Conservation (phyloP, 2,329 filamentous ascomycete genomes). For the Hymenotorrendiella dingleyae region DNA sequence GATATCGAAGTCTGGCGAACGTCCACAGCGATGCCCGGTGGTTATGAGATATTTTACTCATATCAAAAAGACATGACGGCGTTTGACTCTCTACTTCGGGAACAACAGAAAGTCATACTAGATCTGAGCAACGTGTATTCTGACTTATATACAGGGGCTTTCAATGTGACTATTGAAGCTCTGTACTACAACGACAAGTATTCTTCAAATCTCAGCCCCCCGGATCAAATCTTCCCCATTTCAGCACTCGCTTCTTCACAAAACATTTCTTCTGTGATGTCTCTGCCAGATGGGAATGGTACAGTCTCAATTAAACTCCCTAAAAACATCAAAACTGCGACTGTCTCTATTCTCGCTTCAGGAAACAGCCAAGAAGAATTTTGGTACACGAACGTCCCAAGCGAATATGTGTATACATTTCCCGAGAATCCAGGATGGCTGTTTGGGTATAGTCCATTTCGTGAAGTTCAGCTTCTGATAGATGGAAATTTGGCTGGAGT, state of each 20-base stretch:
- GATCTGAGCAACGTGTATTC: constrained; percentile 71
- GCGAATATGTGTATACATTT: constrained; percentile 55
- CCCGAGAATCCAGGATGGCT: constrained; percentile 48
- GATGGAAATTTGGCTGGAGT: constrained; percentile 68
- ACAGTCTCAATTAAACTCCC: constrained; percentile 56
- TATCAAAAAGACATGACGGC: constrained; percentile 75
- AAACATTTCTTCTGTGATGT: constrained; percentile 59
- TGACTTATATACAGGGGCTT: constrained; percentile 63
- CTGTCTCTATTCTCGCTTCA: constrained; percentile 71
- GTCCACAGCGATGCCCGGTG: constrained; percentile 72
- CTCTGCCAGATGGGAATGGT: constrained; percentile 56
- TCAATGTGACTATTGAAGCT: constrained; percentile 68
- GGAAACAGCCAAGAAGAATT: constrained; percentile 76
- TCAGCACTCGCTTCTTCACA: constrained; percentile 46
- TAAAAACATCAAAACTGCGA: constrained; percentile 58
- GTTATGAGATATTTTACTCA: constrained; percentile 65
- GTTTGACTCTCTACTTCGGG: constrained; percentile 61
- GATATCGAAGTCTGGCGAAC: constrained; percentile 76
- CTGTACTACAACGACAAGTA: constrained; percentile 56
- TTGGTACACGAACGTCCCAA: constrained; percentile 75
- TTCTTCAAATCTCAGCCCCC: constrained; percentile 36
- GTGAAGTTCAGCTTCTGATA: constrained; percentile 71
- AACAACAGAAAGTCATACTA: constrained; percentile 69
- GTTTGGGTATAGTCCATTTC: constrained; percentile 65
- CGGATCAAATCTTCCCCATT: constrained; percentile 63